These are phyloP conservation scores for Kockovaella imperatae DNA, from an alignment of 768 basidiomycete genomes.

Conservation along the genomic window DNA sequence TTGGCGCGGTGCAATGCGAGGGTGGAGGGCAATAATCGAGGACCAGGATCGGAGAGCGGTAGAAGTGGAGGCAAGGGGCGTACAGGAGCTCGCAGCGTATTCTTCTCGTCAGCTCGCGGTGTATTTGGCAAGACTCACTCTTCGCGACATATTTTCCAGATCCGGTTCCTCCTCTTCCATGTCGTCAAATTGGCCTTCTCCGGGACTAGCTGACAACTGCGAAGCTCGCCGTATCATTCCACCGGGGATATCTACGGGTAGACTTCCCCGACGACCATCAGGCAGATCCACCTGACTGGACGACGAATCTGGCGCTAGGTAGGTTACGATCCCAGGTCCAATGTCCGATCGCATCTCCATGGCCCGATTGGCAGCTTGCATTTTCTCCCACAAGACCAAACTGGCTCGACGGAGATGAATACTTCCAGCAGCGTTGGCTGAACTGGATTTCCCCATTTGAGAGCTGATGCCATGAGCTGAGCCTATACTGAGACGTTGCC, in stretches of 20 bases:
- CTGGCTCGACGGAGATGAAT: conserved; percentile 21
- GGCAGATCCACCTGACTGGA: conserved; percentile 1
- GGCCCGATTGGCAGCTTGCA: conserved; percentile 9
- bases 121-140: background rate
- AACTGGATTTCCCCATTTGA: background rate
- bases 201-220: conserved; percentile 7
- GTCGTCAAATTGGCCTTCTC: conserved; percentile 15
- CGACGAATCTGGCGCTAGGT: background rate
- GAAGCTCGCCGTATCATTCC: conserved; percentile 18
- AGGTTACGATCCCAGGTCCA: conserved; percentile 15
- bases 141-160: background rate
- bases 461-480: background rate
- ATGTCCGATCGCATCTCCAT: conserved; percentile 4
- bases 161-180: conserved; percentile 9
- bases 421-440: conserved; percentile 3
- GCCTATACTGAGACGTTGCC: conserved; percentile 31
- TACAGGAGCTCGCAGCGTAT: conserved; percentile 3
- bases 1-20: conserved; percentile 41
- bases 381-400: conserved; percentile 35
- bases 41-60: conserved; percentile 44
- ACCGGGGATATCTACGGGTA: conserved; percentile 40
- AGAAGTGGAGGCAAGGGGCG: conserved; percentile 41
- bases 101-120: background rate
- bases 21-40: conserved; percentile 40
- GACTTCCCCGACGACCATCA: conserved; percentile 28